A percentile compares a stretch with the other conserved stretches of the same genome.
Conservation (phyloP, 345 rosid genomes). For the Brassica nigra region DNA sequence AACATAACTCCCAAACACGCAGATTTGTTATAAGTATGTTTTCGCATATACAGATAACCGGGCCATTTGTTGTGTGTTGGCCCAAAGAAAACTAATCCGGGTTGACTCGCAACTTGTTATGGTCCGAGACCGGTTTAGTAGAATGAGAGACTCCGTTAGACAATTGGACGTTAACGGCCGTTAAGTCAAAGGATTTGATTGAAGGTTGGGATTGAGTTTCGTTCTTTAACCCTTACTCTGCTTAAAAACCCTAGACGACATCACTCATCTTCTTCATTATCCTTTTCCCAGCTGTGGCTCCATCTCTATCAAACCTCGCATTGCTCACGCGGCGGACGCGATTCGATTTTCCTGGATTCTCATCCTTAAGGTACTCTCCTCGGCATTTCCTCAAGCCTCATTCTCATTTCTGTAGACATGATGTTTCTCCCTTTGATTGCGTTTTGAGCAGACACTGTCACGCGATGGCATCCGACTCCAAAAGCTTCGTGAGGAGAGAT, state of each 20-base stretch:
- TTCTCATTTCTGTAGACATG: neutral
- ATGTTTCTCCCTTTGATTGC: neutral
- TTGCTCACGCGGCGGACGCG: constrained; percentile 18
- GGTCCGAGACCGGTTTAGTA: neutral
- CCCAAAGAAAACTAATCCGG: neutral
- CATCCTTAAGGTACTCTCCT: constrained; percentile 15
- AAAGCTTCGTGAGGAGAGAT: constrained; percentile 77
- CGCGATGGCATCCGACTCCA: constrained; percentile 68
- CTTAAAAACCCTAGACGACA: constrained; percentile 24
- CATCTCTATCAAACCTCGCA: constrained; percentile 12
- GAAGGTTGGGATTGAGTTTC: neutral
- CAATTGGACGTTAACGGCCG: neutral
- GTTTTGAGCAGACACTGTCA: constrained; percentile 26
- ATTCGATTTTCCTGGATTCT: neutral
- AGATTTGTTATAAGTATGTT: too few species aligned
- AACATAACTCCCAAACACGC: too few species aligned
- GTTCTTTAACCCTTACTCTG: neutral
- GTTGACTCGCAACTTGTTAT: neutral
- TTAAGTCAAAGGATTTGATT: neutral
- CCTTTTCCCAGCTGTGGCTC: constrained; percentile 31
- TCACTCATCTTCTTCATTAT: neutral
- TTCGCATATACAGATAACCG: neutral
- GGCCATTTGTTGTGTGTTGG: neutral
- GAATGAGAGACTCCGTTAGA: neutral
- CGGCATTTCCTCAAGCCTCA: neutral